phyloP scores from a whole-genome alignment of 306 rosid species.

The Malus orientalis region DNA sequence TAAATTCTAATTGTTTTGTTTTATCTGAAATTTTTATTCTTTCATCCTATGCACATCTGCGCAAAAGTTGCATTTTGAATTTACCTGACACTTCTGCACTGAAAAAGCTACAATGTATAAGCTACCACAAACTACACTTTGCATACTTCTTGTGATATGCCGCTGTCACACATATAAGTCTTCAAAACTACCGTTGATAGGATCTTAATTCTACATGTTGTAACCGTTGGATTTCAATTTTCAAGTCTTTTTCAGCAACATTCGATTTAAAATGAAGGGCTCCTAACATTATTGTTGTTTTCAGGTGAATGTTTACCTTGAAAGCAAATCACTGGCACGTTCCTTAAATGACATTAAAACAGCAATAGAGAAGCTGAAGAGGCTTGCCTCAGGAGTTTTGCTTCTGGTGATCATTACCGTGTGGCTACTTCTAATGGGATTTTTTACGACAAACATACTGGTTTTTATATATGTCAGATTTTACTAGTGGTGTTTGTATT shows the following conservation, averaged over 20 bases:
- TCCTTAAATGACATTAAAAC: slow-evolving; percentile 43
- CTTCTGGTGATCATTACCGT: slow-evolving; percentile 35
- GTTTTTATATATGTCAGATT: slow-evolving; percentile 67
- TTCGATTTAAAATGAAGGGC: not conserved
- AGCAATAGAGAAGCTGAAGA: slow-evolving; percentile 59
- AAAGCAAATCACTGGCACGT: slow-evolving; percentile 61
- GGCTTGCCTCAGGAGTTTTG: slow-evolving; percentile 43
- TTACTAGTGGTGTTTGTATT: slow-evolving; percentile 61
- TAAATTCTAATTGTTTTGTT: slow-evolving; percentile 7
- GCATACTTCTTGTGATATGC: not conserved
- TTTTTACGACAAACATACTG: slow-evolving; percentile 60
- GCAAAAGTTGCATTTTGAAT: too few species aligned
- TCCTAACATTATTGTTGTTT: slow-evolving; percentile 13
- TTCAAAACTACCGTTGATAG: not conserved
- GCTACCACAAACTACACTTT: not conserved
- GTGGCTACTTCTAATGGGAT: slow-evolving; percentile 67
- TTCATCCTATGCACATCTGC: too few species aligned
- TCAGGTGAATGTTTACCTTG: slow-evolving; percentile 76
- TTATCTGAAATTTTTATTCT: not conserved
- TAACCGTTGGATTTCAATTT: not conserved
- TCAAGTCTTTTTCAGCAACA: not conserved
- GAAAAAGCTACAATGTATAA: too few species aligned
- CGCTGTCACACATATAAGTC: not conserved
- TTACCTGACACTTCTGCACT: too few species aligned
- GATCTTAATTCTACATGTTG: not conserved